Conservation (phyloP, 257 asterid species). For the Solanum bulbocastanum region DNA sequence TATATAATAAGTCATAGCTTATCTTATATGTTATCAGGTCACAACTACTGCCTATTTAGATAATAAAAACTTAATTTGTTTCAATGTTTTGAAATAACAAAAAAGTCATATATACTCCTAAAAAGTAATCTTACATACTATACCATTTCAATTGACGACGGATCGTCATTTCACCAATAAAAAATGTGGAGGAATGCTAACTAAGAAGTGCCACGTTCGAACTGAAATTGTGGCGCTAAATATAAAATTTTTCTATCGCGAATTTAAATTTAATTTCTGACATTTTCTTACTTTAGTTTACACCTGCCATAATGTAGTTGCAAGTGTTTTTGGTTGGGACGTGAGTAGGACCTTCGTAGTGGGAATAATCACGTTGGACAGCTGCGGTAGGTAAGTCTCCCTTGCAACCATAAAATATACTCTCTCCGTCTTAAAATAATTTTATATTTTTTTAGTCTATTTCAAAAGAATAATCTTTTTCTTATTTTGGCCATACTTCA, state of each 20-base stretch:
- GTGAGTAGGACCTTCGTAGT: not conserved
- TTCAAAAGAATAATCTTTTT: accelerated
- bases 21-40: not conserved
- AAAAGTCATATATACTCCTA: not conserved
- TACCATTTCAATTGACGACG: not conserved
- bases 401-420: not conserved
- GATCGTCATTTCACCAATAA: not conserved
- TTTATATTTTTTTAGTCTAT: no score
- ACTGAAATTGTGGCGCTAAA: not conserved
- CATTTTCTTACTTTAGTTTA: not conserved
- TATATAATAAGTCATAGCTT: not conserved
- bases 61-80: not conserved
- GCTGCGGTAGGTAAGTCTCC: not conserved
- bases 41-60: not conserved
- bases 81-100: not conserved
- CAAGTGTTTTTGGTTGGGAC: not conserved
- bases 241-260: not conserved
- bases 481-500: not conserved
- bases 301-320: not conserved
- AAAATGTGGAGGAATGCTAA: not conserved
- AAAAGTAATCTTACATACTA: not conserved
- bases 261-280: not conserved
- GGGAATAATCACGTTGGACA: not conserved
- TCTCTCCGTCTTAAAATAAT: not conserved
- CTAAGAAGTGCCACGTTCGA: accelerated